phyloP scores from a whole-genome alignment of 2,329 filamentous ascomycete species.

The Ascochyta rabiei region DNA sequence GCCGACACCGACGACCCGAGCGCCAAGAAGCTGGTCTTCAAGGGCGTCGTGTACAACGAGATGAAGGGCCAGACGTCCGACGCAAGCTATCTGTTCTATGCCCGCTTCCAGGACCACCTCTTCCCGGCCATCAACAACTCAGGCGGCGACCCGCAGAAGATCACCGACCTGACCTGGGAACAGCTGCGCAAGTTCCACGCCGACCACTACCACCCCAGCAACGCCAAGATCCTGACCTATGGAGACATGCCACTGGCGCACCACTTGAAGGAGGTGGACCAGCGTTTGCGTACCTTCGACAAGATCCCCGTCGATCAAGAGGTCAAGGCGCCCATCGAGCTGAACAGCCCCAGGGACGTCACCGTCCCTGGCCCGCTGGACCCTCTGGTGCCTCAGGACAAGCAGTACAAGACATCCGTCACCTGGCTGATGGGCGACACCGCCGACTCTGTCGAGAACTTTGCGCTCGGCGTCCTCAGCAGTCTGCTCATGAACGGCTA shows the following conservation, averaged over 20 bases:
- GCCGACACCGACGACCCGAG: constrained; percentile 52
- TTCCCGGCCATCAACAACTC: constrained; percentile 96
- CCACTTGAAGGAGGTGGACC: constrained; percentile 79
- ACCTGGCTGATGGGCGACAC: constrained; percentile 91
- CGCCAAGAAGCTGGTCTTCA: constrained; percentile 81
- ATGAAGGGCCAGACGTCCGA: constrained; percentile 99
- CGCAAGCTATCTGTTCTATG: constrained; percentile 94
- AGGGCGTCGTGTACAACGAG: constrained; percentile 98
- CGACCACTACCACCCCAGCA: constrained; percentile 95
- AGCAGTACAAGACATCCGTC: constrained; percentile 91
- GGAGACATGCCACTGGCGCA: constrained; percentile 86
- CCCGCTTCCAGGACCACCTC: constrained; percentile 91
- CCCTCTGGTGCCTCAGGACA: constrained; percentile 81
- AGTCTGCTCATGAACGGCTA: constrained; percentile 91
- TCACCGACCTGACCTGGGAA: constrained; percentile 91
- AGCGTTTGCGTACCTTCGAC: constrained; percentile 75
- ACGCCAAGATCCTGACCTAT: constrained; percentile 94
- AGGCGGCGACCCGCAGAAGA: constrained; percentile 93
- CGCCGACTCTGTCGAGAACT: constrained; percentile 82
- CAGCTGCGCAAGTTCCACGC: constrained; percentile 88
- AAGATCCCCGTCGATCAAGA: constrained; percentile 72
- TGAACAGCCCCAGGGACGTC: constrained; percentile 72
- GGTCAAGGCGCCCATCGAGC: constrained; percentile 75
- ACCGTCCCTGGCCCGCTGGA: constrained; percentile 82
- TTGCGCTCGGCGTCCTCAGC: constrained; percentile 81